phyloP scores from a whole-genome alignment of 2,329 filamentous ascomycete species.

The Phialemonium atrogriseum region DNA sequence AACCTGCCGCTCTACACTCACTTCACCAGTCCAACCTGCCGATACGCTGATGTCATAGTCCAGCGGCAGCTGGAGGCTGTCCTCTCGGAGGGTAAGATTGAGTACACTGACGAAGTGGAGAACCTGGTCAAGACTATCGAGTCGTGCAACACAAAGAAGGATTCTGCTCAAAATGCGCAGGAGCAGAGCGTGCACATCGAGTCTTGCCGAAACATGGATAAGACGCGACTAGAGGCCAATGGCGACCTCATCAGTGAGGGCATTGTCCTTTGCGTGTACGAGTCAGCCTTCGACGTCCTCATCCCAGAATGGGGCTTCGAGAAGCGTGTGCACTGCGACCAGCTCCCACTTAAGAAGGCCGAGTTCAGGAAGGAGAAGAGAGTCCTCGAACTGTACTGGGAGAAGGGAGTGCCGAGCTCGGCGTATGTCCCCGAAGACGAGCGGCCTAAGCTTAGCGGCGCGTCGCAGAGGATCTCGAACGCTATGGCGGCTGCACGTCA shows the following conservation, averaged over 20 bases:
- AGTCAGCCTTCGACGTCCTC: slow-evolving; percentile 95
- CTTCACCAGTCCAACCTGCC: slow-evolving; percentile 90
- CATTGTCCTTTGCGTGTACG: slow-evolving; percentile 94
- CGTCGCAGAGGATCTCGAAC: slow-evolving; percentile 64
- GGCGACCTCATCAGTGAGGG: slow-evolving; percentile 92
- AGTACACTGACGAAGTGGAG: slow-evolving; percentile 86
- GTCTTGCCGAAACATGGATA: slow-evolving; percentile 92
- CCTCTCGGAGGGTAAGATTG: slow-evolving; percentile 70
- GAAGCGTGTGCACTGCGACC: slow-evolving; percentile 98
- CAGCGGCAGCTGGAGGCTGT: slow-evolving; percentile 89
- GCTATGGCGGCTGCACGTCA: slow-evolving; percentile 70
- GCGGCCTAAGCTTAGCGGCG: slow-evolving; percentile 68
- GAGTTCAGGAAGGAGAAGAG: slow-evolving; percentile 96
- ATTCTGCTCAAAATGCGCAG: slow-evolving; percentile 93
- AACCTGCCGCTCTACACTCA: slow-evolving; percentile 95
- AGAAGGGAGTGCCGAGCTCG: slow-evolving; percentile 96
- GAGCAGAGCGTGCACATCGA: slow-evolving; percentile 99
- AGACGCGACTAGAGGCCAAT: slow-evolving; percentile 74
- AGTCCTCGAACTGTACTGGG: slow-evolving; percentile 95
- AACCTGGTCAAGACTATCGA: slow-evolving; percentile 86
- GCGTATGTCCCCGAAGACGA: slow-evolving; percentile 96
- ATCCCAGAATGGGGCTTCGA: slow-evolving; percentile 98
- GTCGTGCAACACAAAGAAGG: slow-evolving; percentile 97
- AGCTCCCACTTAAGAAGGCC: slow-evolving; percentile 97
- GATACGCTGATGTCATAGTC: slow-evolving; percentile 90